These are phyloP conservation scores for Nemania diffusa DNA, from an alignment of 2,329 filamentous ascomycete species.

Conservation along the genomic window DNA sequence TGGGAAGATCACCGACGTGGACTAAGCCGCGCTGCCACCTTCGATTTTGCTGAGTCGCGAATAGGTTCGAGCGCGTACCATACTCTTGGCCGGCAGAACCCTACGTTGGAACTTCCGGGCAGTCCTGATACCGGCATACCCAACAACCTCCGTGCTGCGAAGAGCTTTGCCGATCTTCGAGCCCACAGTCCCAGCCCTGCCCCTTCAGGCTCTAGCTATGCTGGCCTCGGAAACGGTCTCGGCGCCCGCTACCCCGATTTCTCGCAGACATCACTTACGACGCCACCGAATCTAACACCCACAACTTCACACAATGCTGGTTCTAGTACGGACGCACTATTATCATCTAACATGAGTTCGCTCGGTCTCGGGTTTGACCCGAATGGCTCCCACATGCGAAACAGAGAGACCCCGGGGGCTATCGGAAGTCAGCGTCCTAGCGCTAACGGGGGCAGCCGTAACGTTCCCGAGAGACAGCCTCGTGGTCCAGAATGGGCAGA, in stretches of 20 bases:
- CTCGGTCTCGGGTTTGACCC: slow-evolving; percentile 65
- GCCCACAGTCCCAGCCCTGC: slow-evolving; percentile 96
- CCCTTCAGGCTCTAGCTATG: slow-evolving; percentile 86
- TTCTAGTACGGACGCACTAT: slow-evolving; percentile 48
- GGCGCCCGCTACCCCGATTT: slow-evolving; percentile 51
- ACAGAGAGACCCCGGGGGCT: slow-evolving; percentile 66
- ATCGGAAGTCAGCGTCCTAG: slow-evolving; percentile 73
- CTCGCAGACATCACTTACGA: slow-evolving; percentile 47
- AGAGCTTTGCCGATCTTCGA: slow-evolving; percentile 94
- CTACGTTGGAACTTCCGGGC: slow-evolving; percentile 88
- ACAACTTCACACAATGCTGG: slow-evolving; percentile 50
- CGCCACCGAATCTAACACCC: slow-evolving; percentile 50
- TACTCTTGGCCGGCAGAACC: slow-evolving; percentile 81
- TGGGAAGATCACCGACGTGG: slow-evolving; percentile 83
- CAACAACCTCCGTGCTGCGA: slow-evolving; percentile 88
- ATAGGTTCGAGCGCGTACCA: slow-evolving; percentile 76
- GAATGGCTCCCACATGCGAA: slow-evolving; percentile 50
- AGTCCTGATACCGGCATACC: slow-evolving; percentile 75
- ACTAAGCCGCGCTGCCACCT: slow-evolving; percentile 93
- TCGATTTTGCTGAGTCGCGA: slow-evolving; percentile 86
- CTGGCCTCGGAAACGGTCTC: slow-evolving; percentile 60
- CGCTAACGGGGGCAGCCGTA: slow-evolving; percentile 57
- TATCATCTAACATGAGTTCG: slow-evolving; percentile 52
- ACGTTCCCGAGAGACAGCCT: slow-evolving; percentile 70
- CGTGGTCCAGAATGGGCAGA: slow-evolving; percentile 71